Evolutionary conservation across 352 stramenopile species (phyloP).

Genomic region (Phytopythium delawarense): DNA sequence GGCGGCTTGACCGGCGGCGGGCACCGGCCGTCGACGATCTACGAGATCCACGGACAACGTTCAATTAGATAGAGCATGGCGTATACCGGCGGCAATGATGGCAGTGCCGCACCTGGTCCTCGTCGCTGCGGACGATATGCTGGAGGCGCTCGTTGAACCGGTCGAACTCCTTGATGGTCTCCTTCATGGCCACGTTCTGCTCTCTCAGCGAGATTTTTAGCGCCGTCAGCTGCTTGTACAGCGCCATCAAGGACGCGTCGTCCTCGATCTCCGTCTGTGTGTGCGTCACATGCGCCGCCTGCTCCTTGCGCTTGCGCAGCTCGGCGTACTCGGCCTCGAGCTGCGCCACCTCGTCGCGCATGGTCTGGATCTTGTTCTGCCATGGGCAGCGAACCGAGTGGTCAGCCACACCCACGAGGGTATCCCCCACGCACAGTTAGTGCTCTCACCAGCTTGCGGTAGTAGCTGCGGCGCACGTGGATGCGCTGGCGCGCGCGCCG

Average conservation of each 20-base stretch:
- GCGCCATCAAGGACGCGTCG: neutral
- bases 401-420: neutral
- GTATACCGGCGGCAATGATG: neutral
- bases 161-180: slow-evolving; percentile 7
- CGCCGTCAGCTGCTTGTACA: slow-evolving; percentile 5
- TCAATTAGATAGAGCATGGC: neutral
- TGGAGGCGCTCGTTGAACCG: slow-evolving; percentile 4
- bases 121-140: slow-evolving; percentile 4
- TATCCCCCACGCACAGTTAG: no score
- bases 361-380: slow-evolving; percentile 33
- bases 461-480: slow-evolving; percentile 50
- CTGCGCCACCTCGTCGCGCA: slow-evolving; percentile 29
- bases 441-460: slow-evolving; percentile 25
- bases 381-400: neutral
- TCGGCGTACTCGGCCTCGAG: slow-evolving; percentile 34
- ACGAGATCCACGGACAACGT: neutral
- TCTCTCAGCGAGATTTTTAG: slow-evolving; percentile 5
- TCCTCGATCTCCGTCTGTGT: slow-evolving; percentile 6
- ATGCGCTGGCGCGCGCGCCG: slow-evolving; percentile 52
- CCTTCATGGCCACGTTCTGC: slow-evolving; percentile 7
- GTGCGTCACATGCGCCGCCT: neutral
- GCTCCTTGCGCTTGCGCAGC: slow-evolving; percentile 16
- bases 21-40: slow-evolving; percentile 3
- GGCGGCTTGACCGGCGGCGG: slow-evolving; percentile 3
- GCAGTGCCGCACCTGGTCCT: neutral